Conservation (phyloP, 306 rosid species). For the Cyamopsis tetragonoloba region DNA sequence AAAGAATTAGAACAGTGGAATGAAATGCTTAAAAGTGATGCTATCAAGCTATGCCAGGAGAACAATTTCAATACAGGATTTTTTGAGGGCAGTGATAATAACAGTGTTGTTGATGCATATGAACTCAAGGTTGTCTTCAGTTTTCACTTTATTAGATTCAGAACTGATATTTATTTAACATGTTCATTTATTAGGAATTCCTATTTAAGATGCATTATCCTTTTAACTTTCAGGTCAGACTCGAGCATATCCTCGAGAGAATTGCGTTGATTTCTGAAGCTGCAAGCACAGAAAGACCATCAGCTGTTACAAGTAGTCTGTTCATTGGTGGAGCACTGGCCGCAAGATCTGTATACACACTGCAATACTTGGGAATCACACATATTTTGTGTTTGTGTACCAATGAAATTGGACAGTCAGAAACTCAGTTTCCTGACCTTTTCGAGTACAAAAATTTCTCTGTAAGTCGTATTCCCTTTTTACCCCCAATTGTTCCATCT, state of each 20-base stretch:
- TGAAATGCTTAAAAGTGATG: conserved; percentile 91
- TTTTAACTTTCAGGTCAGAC: conserved; percentile 67
- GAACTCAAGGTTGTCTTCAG: conserved; percentile 68
- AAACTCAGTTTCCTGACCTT: conserved; percentile 81
- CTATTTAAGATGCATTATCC: background rate
- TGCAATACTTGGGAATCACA: conserved; percentile 76
- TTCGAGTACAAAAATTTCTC: conserved; percentile 74
- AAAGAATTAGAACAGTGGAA: conserved; percentile 97
- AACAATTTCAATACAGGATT: conserved; percentile 89
- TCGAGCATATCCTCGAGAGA: conserved; percentile 95
- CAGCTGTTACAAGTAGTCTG: conserved; percentile 56
- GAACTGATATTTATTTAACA: background rate
- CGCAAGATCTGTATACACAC: conserved; percentile 85
- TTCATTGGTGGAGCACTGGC: conserved; percentile 92
- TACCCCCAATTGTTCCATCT: background rate
- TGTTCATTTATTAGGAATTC: conserved; percentile 7
- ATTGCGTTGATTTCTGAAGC: conserved; percentile 87
- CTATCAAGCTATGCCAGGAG: conserved; percentile 80
- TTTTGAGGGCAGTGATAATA: conserved; percentile 88
- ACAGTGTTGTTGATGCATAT: conserved; percentile 80
- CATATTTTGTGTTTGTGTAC: conserved; percentile 86
- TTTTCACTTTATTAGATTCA: background rate
- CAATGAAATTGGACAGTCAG: conserved; percentile 94
- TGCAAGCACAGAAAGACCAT: conserved; percentile 89
- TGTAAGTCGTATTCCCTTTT: conserved; percentile 43